These are phyloP conservation scores for Drechslera avenae DNA, from an alignment of 2,329 filamentous ascomycete species.

Conservation along the genomic window DNA sequence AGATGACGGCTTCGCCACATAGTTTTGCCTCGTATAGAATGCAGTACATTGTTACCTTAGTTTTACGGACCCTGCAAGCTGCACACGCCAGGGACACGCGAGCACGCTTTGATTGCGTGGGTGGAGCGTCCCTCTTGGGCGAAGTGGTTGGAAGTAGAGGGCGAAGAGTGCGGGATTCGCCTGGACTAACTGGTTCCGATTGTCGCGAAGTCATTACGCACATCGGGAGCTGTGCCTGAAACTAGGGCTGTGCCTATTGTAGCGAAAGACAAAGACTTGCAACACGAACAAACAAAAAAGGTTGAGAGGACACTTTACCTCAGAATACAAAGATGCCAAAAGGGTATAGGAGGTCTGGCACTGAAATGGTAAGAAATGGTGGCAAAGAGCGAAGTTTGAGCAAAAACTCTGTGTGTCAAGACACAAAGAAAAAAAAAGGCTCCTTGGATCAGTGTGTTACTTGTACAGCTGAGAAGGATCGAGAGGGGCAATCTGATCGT, in stretches of 20 bases:
- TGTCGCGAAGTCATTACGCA: slow-evolving; percentile 8
- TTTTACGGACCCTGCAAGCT: slow-evolving; percentile 26
- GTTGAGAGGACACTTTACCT: too few relatives aligned
- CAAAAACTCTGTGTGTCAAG: too few relatives aligned
- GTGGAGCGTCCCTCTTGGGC: slow-evolving; percentile 8
- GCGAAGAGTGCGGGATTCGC: slow-evolving; percentile 15
- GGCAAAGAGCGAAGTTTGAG: too few relatives aligned
- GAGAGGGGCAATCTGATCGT: neutral
- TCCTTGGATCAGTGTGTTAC: neutral
- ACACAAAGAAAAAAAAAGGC: too few relatives aligned
- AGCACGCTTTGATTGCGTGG: slow-evolving; percentile 15
- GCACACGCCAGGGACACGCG: slow-evolving; percentile 24
- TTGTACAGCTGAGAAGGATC: neutral
- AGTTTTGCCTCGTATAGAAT: neutral
- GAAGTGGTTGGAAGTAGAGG: slow-evolving; percentile 20
- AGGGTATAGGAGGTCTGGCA: too few relatives aligned
- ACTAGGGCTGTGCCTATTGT: neutral
- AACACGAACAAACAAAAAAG: neutral
- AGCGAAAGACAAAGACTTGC: neutral
- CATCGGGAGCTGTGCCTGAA: neutral
- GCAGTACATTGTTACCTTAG: slow-evolving; percentile 16
- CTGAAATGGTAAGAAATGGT: too few relatives aligned
- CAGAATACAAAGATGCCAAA: too few relatives aligned
- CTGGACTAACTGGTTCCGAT: neutral
- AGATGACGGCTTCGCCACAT: neutral